Percentiles rank a stretch among this genome's conserved stretches.
Conservation (phyloP, 2,329 filamentous ascomycete genomes). For the Fusarium miscanthi region DNA sequence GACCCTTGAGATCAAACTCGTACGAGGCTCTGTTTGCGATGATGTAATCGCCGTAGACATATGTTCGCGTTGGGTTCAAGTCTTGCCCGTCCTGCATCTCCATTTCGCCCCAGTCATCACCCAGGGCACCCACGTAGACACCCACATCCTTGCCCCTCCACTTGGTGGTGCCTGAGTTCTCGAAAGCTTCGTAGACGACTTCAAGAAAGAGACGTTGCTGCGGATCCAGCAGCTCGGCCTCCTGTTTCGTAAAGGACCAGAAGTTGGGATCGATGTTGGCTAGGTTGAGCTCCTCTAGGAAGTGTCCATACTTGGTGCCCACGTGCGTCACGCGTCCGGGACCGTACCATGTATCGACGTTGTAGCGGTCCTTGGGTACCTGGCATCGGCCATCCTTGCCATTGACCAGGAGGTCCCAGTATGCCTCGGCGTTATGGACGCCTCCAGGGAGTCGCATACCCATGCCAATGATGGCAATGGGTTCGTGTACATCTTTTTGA, state of each 20-base stretch:
- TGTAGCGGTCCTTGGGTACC: slow-evolving; percentile 3
- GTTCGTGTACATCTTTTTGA: background rate
- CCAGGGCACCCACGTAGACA: slow-evolving; percentile 8
- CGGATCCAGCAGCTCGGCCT: slow-evolving; percentile 4
- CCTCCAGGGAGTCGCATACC: slow-evolving; percentile 6
- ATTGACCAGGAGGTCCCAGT: background rate
- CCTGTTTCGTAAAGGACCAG: slow-evolving; percentile 11
- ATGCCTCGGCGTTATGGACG: slow-evolving; percentile 2
- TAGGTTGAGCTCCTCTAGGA: slow-evolving; percentile 12
- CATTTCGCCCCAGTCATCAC: slow-evolving; percentile 11
- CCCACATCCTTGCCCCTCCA: slow-evolving; percentile 8
- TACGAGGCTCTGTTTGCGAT: slow-evolving; percentile 12
- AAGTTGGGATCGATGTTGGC: slow-evolving; percentile 13
- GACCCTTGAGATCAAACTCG: slow-evolving; percentile 10
- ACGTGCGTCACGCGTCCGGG: slow-evolving; percentile 10
- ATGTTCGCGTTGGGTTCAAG: slow-evolving; percentile 16
- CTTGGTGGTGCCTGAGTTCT: slow-evolving; percentile 6
- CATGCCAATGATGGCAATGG: slow-evolving; percentile 8
- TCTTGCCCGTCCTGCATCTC: slow-evolving; percentile 14
- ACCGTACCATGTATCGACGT: slow-evolving; percentile 8
- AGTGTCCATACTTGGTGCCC: slow-evolving; percentile 10
- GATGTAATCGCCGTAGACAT: slow-evolving; percentile 10
- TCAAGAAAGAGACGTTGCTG: slow-evolving; percentile 13
- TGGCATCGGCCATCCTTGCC: slow-evolving; percentile 6
- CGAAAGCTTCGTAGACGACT: slow-evolving; percentile 13